A percentile compares a stretch with the other conserved stretches of the same genome.
These are phyloP conservation scores for Favolaschia claudopus DNA, from an alignment of 768 basidiomycete species.

Conservation along the genomic window DNA sequence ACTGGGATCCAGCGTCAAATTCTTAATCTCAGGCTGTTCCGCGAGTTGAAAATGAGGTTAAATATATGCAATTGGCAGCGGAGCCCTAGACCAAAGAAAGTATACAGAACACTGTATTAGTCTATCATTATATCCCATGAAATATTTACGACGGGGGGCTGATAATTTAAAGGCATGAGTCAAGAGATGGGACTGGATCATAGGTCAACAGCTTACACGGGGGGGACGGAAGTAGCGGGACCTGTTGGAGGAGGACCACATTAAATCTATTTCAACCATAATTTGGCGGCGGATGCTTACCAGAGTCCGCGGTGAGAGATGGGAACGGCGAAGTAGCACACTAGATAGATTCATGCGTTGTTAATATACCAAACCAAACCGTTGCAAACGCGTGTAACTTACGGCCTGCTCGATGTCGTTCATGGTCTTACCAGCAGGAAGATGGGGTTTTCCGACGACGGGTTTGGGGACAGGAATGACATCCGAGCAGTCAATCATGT, in stretches of 20 bases:
- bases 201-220: constrained; percentile 32
- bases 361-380: not conserved
- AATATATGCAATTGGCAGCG: too few relatives aligned
- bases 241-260: not conserved
- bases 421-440: constrained; percentile 33
- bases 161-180: too few relatives aligned
- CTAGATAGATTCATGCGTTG: not conserved
- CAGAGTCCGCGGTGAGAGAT: constrained; percentile 28
- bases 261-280: not conserved
- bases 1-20: too few relatives aligned
- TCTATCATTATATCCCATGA: too few relatives aligned
- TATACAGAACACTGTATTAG: too few relatives aligned
- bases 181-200: too few relatives aligned
- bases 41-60: too few relatives aligned
- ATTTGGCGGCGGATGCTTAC: not conserved
- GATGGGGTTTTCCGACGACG: constrained; percentile 23
- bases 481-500: constrained; percentile 45
- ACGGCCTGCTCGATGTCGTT: constrained; percentile 35
- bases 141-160: too few relatives aligned
- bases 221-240: constrained; percentile 23
- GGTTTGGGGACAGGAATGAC: constrained; percentile 38
- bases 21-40: too few relatives aligned
- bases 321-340: constrained; percentile 31
- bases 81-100: too few relatives aligned
- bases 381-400: not conserved